Percentiles rank a stretch among this genome's conserved stretches.
Conservation (phyloP, 1,139 yeast genomes). For the Wickerhamiella infanticola region DNA sequence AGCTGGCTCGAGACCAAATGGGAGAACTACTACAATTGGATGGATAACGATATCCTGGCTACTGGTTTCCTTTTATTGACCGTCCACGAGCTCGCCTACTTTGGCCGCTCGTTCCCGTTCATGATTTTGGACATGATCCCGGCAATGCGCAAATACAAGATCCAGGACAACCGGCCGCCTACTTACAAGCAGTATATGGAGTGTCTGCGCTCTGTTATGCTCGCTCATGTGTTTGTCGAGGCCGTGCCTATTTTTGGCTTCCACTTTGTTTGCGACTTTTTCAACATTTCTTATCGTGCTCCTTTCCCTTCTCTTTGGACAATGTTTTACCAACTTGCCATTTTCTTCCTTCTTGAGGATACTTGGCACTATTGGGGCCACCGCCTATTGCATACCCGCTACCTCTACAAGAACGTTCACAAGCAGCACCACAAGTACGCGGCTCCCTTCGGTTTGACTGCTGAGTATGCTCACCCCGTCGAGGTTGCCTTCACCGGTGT, state of each 20-base stretch:
- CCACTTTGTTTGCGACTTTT: constrained; percentile 69
- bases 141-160: constrained; percentile 59
- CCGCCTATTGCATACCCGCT: constrained; percentile 71
- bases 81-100: constrained; percentile 67
- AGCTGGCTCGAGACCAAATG: constrained; percentile 45
- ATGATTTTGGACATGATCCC: constrained; percentile 60
- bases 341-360: constrained; percentile 77
- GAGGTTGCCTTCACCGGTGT: constrained; percentile 83
- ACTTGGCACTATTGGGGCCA: constrained; percentile 96
- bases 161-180: constrained; percentile 70
- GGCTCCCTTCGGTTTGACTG: constrained; percentile 92
- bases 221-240: constrained; percentile 79
- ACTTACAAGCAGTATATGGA: constrained; percentile 75
- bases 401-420: constrained; percentile 78
- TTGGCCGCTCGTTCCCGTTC: constrained; percentile 80
- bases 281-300: constrained; percentile 61
- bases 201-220: constrained; percentile 68
- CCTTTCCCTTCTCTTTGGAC: constrained; percentile 61
- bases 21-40: constrained; percentile 65
- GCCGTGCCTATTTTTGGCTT: constrained; percentile 93
- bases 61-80: constrained; percentile 65
- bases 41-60: constrained; percentile 64
- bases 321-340: constrained; percentile 46
- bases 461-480: constrained; percentile 91
- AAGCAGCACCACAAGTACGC: constrained; percentile 95